phyloP scores from a whole-genome alignment of 768 basidiomycete genomes.

The Mycena venus region DNA sequence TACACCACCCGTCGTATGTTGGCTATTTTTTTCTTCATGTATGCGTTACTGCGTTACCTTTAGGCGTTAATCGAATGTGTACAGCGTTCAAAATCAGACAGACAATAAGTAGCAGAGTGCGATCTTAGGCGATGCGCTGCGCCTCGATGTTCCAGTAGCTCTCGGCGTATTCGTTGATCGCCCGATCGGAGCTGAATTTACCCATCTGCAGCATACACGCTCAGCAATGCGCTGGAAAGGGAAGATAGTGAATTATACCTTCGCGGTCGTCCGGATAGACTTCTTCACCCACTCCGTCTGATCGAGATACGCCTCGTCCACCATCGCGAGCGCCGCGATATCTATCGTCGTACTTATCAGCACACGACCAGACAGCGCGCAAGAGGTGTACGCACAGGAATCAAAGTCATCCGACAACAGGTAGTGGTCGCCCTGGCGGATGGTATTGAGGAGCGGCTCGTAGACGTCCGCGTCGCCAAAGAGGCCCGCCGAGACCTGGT shows the following conservation, averaged over 20 bases:
- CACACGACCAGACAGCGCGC: neutral
- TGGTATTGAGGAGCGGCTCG: slow-evolving; percentile 87
- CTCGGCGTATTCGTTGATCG: slow-evolving; percentile 93
- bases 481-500: slow-evolving; percentile 79
- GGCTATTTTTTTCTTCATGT: too few species aligned
- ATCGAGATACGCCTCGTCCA: slow-evolving; percentile 91
- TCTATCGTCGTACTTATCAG: slow-evolving; percentile 59
- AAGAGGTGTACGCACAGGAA: slow-evolving; percentile 70
- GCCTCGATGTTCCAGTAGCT: slow-evolving; percentile 86
- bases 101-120: too few species aligned
- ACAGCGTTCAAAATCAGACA: neutral
- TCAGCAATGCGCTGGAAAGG: neutral
- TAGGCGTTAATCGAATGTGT: too few species aligned
- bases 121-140: slow-evolving; percentile 14
- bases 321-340: slow-evolving; percentile 85
- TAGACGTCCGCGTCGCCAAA: slow-evolving; percentile 89
- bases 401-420: slow-evolving; percentile 94
- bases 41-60: too few species aligned
- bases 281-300: slow-evolving; percentile 93
- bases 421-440: slow-evolving; percentile 83
- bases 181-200: slow-evolving; percentile 95
- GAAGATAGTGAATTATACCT: slow-evolving; percentile 53
- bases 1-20: neutral
- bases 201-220: slow-evolving; percentile 74
- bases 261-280: slow-evolving; percentile 85